Conservation (phyloP, 225 moss, liverwort and hornwort genomes). For the Pseudoscleropodium purum region DNA sequence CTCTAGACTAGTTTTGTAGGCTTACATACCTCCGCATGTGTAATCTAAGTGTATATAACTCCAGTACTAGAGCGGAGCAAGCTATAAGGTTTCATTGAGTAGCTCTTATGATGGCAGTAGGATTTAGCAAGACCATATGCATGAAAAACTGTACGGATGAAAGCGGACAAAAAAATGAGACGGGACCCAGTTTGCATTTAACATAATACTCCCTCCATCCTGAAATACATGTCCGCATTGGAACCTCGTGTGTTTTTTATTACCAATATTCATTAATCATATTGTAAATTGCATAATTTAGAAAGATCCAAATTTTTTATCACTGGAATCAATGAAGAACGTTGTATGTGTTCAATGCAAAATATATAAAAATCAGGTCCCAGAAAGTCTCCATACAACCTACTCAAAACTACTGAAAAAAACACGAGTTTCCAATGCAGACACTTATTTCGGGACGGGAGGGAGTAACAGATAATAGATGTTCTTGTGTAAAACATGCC, state of each 20-base stretch:
- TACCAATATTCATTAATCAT: background rate
- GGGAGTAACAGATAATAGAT: background rate
- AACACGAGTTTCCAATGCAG: background rate
- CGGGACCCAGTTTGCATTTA: background rate
- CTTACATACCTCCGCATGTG: background rate
- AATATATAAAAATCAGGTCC: background rate
- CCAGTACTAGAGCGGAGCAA: background rate
- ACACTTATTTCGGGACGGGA: background rate
- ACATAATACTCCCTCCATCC: too few species aligned
- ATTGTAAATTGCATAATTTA: background rate
- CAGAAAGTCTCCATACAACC: background rate
- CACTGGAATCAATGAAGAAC: background rate
- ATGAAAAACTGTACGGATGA: background rate
- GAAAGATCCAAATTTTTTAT: background rate
- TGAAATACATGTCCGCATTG: background rate
- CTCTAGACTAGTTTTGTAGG: background rate
- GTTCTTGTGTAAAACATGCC: background rate
- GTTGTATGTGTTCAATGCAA: background rate
- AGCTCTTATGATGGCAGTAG: background rate
- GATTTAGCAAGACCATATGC: too few species aligned
- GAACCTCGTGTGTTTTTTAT: background rate
- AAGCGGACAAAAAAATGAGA: background rate
- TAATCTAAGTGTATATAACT: background rate
- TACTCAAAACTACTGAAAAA: background rate
- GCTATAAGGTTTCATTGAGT: background rate